phyloP scores from a whole-genome alignment of 2,329 filamentous ascomycete species.

The Nemania bipapillata region DNA sequence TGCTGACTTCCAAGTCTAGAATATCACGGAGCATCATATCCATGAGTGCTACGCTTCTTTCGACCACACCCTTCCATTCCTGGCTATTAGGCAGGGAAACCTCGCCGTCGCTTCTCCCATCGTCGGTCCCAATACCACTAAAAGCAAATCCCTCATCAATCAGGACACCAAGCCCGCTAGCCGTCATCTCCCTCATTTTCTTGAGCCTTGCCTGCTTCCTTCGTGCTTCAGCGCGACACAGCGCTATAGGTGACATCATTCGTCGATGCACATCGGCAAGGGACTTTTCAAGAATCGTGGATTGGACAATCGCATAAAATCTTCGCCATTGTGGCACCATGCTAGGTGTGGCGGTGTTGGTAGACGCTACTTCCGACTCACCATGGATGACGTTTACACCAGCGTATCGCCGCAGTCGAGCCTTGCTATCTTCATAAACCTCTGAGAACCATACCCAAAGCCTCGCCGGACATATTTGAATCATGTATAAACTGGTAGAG shows the following conservation, averaged over 20 bases:
- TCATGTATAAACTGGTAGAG: constrained; percentile 82
- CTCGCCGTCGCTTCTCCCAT: constrained; percentile 59
- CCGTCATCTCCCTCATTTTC: constrained; percentile 80
- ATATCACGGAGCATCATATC: constrained; percentile 83
- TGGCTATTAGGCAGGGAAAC: constrained; percentile 57
- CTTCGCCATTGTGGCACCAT: constrained; percentile 67
- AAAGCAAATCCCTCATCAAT: constrained; percentile 85
- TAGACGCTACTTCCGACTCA: constrained; percentile 46
- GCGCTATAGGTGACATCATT: constrained; percentile 80
- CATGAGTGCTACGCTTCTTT: constrained; percentile 84
- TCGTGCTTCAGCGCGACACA: constrained; percentile 78
- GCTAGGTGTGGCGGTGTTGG: constrained; percentile 52
- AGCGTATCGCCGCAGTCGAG: constrained; percentile 56
- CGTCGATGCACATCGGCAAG: constrained; percentile 75
- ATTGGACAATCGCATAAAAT: constrained; percentile 84
- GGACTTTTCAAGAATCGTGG: constrained; percentile 78
- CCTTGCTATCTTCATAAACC: constrained; percentile 71
- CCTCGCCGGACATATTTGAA: constrained; percentile 83
- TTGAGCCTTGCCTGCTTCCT: constrained; percentile 77
- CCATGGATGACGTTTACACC: constrained; percentile 43
- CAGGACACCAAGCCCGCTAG: constrained; percentile 85
- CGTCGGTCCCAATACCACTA: constrained; percentile 66
- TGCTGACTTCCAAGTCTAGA: constrained; percentile 69
- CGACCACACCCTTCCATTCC: constrained; percentile 76
- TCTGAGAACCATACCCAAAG: constrained; percentile 78